Base-by-base conservation (phyloP, 1,284 basidiomycete species). In the Puccinia polysora region DNA sequence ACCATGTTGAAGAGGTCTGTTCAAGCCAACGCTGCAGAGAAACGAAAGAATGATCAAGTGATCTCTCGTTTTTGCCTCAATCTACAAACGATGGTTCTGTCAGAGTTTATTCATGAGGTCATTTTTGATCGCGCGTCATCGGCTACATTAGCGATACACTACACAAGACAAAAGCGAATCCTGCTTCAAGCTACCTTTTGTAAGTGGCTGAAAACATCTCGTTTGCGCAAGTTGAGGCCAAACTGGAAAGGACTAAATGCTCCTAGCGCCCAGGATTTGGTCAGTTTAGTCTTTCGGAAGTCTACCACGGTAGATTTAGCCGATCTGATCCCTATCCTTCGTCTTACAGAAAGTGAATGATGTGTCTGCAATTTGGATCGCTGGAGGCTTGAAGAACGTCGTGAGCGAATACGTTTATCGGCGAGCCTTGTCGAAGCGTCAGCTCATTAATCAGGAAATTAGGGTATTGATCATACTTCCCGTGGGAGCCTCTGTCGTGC, bases 281-380 rank as follows among this genome's bases (percentile, higher is more conserved):
- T 49, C 28, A 63, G 60, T 45, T 62, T 49, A 45, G 10, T n/a
- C 10, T 10, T 10, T n/a, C n/a, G 2, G 6, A 45, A 47, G 30
- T 43, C 20, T 7, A 49, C 14, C 20, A 38, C 20, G 28, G 4
- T 43, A 4, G 25, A 45, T 1, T 47, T 30, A 28, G 45, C 20
- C 25, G 50, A 14, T 34, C 4, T 63, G 23, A 15, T 10, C n/a
- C 10, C 12, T n/a, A 4, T 47, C 28, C n/a, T 63, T 20, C 43
- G n/a, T 28, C 12, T 43, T 49, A 4, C 32, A 63, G 60, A 14
- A 36, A 14, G 50, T 65, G 28, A 30, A 32, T 34, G 63, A 50
- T 40, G 32, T 53, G 32, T 50, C 68, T 40, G 60, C 68, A 15
- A 52, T 70, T 18, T 70, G 68, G 68, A 58, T 20, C 30, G 47